Evolutionary conservation across 495 filamentous ascomycete genomes (phyloP).

Genomic region (Xanthoparmelia taractica): DNA sequence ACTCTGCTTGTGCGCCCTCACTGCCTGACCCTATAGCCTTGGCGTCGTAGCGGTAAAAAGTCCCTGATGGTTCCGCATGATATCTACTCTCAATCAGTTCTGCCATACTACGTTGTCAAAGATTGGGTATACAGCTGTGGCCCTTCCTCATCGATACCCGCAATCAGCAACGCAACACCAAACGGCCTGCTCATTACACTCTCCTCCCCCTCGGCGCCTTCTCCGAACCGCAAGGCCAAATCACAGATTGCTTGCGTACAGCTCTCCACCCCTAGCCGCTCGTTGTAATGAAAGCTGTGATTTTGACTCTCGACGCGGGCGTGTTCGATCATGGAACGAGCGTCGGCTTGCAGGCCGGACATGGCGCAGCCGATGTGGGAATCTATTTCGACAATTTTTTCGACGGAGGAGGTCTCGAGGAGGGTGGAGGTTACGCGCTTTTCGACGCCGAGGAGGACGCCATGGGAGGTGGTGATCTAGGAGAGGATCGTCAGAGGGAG

Average conservation of each 20-base stretch:
- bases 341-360: slow-evolving; percentile 94
- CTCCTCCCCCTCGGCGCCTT: slow-evolving; percentile 96
- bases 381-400: slow-evolving; percentile 99
- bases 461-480: slow-evolving; percentile 80
- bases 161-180: slow-evolving; percentile 92
- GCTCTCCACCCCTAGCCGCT: slow-evolving; percentile 87
- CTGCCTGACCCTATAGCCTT: slow-evolving; percentile 96
- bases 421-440: slow-evolving; percentile 97
- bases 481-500: slow-evolving; percentile 11
- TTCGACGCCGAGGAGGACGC: slow-evolving; percentile 94
- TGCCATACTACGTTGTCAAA: not conserved
- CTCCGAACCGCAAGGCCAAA: slow-evolving; percentile 89
- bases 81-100: slow-evolving; percentile 48
- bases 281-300: slow-evolving; percentile 94
- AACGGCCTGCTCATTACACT: slow-evolving; percentile 97
- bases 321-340: slow-evolving; percentile 92
- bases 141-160: slow-evolving; percentile 94
- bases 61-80: slow-evolving; percentile 94
- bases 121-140: slow-evolving; percentile 68
- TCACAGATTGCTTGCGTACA: slow-evolving; percentile 99
- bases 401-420: slow-evolving; percentile 91
- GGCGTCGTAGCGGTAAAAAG: slow-evolving; percentile 97
- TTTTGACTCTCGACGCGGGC: slow-evolving; percentile 95
- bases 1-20: slow-evolving; percentile 92
- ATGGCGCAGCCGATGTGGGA: slow-evolving; percentile 97